Conservation (phyloP, 2,329 filamentous ascomycete genomes). For the Sclerotinia nivalis region DNA sequence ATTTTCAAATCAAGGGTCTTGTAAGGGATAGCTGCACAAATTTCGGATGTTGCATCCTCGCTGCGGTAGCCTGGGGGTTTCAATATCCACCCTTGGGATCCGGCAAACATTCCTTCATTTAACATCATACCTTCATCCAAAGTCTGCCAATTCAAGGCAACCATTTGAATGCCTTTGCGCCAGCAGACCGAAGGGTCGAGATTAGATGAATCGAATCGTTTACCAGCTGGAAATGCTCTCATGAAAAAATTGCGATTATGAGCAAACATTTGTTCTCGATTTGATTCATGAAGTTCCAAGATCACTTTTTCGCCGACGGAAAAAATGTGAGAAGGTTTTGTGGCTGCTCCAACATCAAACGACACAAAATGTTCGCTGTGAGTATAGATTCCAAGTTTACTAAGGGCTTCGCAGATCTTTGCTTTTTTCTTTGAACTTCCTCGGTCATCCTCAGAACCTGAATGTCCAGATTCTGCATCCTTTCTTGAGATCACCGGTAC, state of each 20-base stretch:
- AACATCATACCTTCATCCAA: constrained; percentile 94
- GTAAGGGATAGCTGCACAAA: constrained; percentile 42
- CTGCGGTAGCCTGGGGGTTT: constrained; percentile 75
- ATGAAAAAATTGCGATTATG: constrained; percentile 84
- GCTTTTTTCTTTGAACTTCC: constrained; percentile 38
- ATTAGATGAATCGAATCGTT: constrained; percentile 82
- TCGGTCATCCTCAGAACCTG: constrained; percentile 40
- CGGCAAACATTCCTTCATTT: constrained; percentile 88
- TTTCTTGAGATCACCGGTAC: constrained; percentile 28
- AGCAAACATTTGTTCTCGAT: constrained; percentile 64
- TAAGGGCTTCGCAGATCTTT: constrained; percentile 70
- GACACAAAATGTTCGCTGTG: constrained; percentile 78
- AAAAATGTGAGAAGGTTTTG: constrained; percentile 66
- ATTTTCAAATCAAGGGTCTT: constrained; percentile 67
- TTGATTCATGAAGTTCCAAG: constrained; percentile 58
- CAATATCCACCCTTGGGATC: constrained; percentile 78
- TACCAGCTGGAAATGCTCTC: constrained; percentile 83
- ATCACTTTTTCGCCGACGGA: constrained; percentile 65
- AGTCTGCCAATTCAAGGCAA: constrained; percentile 91
- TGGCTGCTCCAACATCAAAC: constrained; percentile 64
- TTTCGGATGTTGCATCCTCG: constrained; percentile 33
- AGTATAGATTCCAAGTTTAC: constrained; percentile 80
- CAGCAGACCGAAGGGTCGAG: constrained; percentile 83
- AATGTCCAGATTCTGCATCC: constrained; percentile 35
- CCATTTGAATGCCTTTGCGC: constrained; percentile 86